Conservation (phyloP, 345 rosid species). For the Melastoma malabathricum region DNA sequence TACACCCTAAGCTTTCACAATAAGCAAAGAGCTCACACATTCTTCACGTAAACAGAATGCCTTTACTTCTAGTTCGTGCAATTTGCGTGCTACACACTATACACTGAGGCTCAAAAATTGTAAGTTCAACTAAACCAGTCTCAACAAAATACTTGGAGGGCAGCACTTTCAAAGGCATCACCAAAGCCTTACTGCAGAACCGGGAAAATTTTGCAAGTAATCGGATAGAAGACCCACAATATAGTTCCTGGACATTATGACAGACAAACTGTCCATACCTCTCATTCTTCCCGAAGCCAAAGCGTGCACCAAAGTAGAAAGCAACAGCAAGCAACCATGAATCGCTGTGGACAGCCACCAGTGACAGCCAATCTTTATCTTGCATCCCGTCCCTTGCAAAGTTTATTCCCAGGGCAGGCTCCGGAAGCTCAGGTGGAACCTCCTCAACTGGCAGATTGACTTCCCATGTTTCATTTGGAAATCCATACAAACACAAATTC, state of each 20-base stretch:
- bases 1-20: no score
- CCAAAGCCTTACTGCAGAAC: no score
- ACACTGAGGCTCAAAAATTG: no score
- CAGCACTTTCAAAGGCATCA: no score
- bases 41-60: no score
- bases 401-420: conserved; percentile 4
- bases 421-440: conserved; percentile 6
- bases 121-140: no score
- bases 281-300: conserved; percentile 4
- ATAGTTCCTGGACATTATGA: neutral
- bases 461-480: conserved; percentile 7
- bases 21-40: no score
- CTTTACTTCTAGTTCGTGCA: no score
- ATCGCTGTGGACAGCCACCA: conserved; percentile 3
- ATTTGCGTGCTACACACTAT: no score
- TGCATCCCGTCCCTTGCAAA: neutral
- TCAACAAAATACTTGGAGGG: no score
- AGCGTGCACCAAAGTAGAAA: conserved; percentile 3
- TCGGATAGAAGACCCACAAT: neutral
- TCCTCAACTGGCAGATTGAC: neutral
- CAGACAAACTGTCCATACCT: neutral
- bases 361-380: neutral
- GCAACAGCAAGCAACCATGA: conserved; percentile 4
- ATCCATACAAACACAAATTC: conserved; percentile 3
- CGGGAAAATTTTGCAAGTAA: neutral